Evolutionary conservation across 2,329 filamentous ascomycete genomes (phyloP), one percentile per base, ranked within the genome.

Genomic region (Thyridium curvatum): DNA sequence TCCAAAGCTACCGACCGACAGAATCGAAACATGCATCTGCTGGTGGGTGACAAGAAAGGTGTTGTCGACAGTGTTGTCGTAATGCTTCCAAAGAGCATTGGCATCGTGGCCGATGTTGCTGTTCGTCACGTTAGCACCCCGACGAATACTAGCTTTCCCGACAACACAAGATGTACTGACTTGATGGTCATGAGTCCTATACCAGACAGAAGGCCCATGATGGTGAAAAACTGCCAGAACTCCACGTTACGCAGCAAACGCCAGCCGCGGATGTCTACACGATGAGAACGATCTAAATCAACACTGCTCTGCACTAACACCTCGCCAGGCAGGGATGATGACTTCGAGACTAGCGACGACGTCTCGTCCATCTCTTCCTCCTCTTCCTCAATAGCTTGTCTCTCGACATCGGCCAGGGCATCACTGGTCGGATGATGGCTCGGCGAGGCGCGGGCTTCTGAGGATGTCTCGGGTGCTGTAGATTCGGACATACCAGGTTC

Each of bases 111-210:
- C 93, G 54, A 97, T 95, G 52, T 98, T 98, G 66, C 88, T 94
- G 50, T 16, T 32, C 10, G 35, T 16, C 12, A 14, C 10, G 45
- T 66, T 53, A 67, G 64, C 44, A 28, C 26, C 12, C 13, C 17
- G 18, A 14, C 39, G 42, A 10, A 18, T 12, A n/a, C 12, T 14
- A 30, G 12, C 21, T 36, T 42, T 45, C 37, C 32, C 41, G 28
- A 37, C 32, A 21, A 29, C 14, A 29, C 14, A 8, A 4, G n/a
- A 9, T 14, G 15, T 26, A 69, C 84, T 62, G 72, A 94, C 89
- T 98, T 98, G 65, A 98, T 98, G 1, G 91, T 97, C 93, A 98
- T 98, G 48, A 98, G 68, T 10, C 93, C 93, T 51, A 96, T 85
- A 38, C 93, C 93, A 5, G 89, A 88, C 45, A 97, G 69, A n/a